Evolutionary conservation across 768 basidiomycete species (phyloP).

Genomic region (Tricholomella constricta): DNA sequence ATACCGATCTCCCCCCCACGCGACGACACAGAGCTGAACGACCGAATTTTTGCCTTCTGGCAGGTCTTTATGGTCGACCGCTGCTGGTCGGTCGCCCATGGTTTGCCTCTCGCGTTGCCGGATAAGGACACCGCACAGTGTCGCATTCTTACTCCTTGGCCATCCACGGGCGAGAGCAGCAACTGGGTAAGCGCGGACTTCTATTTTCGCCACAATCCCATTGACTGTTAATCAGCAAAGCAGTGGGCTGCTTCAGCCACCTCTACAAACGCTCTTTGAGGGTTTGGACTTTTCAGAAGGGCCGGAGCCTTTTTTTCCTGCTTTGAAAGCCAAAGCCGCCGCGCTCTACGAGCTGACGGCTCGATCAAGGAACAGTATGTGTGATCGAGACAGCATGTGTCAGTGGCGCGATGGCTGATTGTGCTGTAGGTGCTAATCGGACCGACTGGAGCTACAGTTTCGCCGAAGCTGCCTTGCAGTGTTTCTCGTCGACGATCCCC

Average conservation of each 20-base stretch:
- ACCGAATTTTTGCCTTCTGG: conserved; percentile 60
- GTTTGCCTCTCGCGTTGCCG: conserved; percentile 53
- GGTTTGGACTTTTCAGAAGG: conserved; percentile 22
- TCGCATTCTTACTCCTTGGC: conserved; percentile 57
- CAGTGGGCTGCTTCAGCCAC: conserved; percentile 15
- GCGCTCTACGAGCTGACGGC: conserved; percentile 56
- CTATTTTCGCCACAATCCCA: conserved; percentile 1
- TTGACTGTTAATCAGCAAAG: conserved; percentile 16
- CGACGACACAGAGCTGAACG: conserved; percentile 44
- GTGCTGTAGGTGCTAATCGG: conserved; percentile 36
- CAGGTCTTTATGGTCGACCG: conserved; percentile 64
- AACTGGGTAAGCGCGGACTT: conserved; percentile 18
- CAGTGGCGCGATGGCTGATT: conserved; percentile 20
- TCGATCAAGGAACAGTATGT: conserved; percentile 42
- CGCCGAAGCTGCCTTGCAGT: conserved; percentile 47
- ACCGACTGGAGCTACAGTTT: conserved; percentile 32
- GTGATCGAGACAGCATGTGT: conserved; percentile 9
- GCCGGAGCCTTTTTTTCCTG: conserved; percentile 31
- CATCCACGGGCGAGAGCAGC: conserved; percentile 28
- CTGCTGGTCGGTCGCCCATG: conserved; percentile 58
- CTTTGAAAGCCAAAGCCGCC: conserved; percentile 52
- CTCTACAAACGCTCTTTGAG: conserved; percentile 30
- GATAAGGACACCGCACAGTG: conserved; percentile 50
- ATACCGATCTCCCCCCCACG: conserved; percentile 35
- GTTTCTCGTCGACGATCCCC: conserved; percentile 39